Base-by-base conservation (phyloP, 2,329 filamentous ascomycete genomes). In the Diaporthe amygdali region DNA sequence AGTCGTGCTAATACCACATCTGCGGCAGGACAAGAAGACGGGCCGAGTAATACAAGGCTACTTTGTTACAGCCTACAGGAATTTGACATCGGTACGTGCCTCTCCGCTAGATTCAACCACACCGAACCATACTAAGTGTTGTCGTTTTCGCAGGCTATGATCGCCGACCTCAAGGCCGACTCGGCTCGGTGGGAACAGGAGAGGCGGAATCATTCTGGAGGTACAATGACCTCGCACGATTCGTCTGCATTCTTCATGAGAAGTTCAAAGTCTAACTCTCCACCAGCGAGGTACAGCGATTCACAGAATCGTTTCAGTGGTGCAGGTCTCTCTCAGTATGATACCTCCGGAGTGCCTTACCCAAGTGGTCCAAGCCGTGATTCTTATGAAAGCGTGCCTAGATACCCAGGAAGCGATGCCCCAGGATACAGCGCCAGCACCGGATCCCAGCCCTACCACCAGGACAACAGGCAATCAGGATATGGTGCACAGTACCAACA, bases 61-160 rank as follows among this genome's bases (percentile, higher is more conserved):
- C 83, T 93, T 90, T 81, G 93, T 95, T 80, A 94, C 91, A 61
- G 93, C 92, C 73, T 95, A 95, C 82, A 89, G 93, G 74, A 94
- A 94, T 79, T 83, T 95, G 78, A 95, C 93, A 76, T 91, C 91
- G 78, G 93, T 94, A 87, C 84, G 91, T 84, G 55, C 69, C 56
- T 52, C 30, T 73, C 56, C 30, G 34, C 51, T 20, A 41, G 37
- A 32, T 15, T 27, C 49, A 9, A 27, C 37, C 51, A 41, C 49
- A n/a, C 15, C 2, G 51, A 27, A 37, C n/a, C 15, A 39, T 54
- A 17, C 67, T 66, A 41, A 66, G 44, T 22, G 15, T 47, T 34
- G 25, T 17, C 25, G 30, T 12, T 14, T 51, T 14, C n/a, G n/a
- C 75, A 90, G 88, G 88, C 88, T 71, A 90, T 90, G 88, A 90